Percentiles rank a stretch among this genome's conserved stretches.
Conservation (phyloP, 495 filamentous ascomycete genomes). For the Neurospora tetraspora region DNA sequence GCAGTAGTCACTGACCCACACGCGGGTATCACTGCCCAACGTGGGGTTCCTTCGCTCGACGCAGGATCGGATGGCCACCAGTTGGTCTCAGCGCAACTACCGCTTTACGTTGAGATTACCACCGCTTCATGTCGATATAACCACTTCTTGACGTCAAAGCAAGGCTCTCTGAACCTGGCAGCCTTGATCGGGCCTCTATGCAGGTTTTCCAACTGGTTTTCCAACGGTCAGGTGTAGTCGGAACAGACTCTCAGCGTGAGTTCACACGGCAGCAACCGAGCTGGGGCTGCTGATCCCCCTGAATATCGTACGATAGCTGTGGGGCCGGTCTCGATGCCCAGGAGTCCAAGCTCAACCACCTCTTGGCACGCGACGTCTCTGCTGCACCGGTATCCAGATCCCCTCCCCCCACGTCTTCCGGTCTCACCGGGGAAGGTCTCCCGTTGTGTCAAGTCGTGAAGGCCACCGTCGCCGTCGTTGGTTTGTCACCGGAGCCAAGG, state of each 20-base stretch:
- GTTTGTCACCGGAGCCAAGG: neutral
- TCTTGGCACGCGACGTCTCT: neutral
- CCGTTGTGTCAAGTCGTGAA: neutral
- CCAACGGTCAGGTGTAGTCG: neutral
- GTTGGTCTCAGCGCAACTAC: neutral
- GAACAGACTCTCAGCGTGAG: neutral
- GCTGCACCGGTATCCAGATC: neutral
- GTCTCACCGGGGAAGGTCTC: neutral
- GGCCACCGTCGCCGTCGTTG: neutral
- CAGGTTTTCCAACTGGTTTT: neutral
- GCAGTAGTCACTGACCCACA: neutral
- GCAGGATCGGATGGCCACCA: neutral
- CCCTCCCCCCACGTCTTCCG: neutral
- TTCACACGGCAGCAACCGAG: neutral
- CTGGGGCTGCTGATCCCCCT: neutral
- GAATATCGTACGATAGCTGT: neutral
- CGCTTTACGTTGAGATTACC: neutral
- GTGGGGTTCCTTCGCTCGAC: neutral
- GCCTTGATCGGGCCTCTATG: neutral
- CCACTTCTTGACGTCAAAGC: accelerated
- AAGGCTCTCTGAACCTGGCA: neutral
- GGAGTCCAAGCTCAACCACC: neutral
- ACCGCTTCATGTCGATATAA: neutral
- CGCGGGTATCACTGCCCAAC: neutral
- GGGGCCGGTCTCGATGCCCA: neutral